phyloP scores from a whole-genome alignment of 768 basidiomycete species.

The Leucogyrophana mollusca region DNA sequence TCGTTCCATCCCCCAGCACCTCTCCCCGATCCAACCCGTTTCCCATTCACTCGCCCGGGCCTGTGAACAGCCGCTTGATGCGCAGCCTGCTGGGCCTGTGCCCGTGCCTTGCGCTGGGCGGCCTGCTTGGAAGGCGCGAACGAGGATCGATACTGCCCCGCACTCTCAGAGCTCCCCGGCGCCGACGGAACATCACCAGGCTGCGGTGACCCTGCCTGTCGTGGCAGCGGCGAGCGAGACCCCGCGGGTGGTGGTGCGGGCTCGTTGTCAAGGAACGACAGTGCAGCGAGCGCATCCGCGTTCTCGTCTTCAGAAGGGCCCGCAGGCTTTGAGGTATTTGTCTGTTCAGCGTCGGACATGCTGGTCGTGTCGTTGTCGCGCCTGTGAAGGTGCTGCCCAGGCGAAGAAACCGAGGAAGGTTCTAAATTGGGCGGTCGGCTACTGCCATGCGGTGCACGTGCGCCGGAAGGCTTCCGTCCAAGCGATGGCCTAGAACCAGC shows the following conservation, averaged over 20 bases:
- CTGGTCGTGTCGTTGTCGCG: conserved; percentile 31
- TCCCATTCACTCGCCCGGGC: conserved; percentile 60
- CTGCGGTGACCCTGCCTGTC: conserved; percentile 27
- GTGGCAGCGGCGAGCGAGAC: conserved; percentile 23
- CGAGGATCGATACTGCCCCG: conserved; percentile 69
- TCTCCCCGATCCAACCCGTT: conserved; percentile 40
- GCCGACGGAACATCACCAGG: conserved; percentile 28
- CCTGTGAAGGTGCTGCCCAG: conserved; percentile 27
- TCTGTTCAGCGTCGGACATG: conserved; percentile 22
- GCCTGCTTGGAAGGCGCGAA: conserved; percentile 87
- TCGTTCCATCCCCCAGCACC: conserved; percentile 51
- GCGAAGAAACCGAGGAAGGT: conserved; percentile 37
- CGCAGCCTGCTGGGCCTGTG: conserved; percentile 81
- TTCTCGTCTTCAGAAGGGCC: conserved; percentile 46
- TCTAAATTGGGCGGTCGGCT: conserved; percentile 39
- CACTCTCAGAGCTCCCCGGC: conserved; percentile 25
- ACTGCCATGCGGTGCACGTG: conserved; percentile 59
- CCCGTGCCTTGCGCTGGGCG: conserved; percentile 79
- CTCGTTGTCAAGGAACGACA: conserved; percentile 66
- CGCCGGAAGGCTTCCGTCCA: conserved; percentile 78
- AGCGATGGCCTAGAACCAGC: conserved; percentile 32
- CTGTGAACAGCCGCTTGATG: conserved; percentile 73
- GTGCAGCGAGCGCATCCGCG: conserved; percentile 73
- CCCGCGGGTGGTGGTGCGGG: conserved; percentile 14
- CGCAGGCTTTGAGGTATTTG: conserved; percentile 6